These are phyloP conservation scores for Agroathelia rolfsii DNA, from an alignment of 1,284 basidiomycete species.

Conservation along the genomic window DNA sequence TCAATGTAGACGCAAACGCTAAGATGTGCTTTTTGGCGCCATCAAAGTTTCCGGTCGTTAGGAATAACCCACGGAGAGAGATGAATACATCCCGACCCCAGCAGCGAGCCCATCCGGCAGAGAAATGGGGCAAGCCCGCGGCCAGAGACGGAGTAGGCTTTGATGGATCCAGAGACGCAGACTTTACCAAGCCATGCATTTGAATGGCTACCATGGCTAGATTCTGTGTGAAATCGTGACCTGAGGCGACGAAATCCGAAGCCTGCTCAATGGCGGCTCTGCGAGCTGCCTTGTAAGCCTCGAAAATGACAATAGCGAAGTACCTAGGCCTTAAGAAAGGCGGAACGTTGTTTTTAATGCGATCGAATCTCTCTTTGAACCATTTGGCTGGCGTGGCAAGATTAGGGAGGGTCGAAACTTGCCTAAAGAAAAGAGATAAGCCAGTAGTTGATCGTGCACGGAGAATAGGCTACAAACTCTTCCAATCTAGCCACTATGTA, in stretches of 20 bases:
- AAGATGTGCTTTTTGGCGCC: constrained; percentile 83
- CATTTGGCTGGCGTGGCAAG: constrained; percentile 67
- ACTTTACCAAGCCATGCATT: constrained; percentile 85
- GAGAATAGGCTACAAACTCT: constrained; percentile 40
- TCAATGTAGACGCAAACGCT: constrained; percentile 78
- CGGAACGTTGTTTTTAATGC: constrained; percentile 64
- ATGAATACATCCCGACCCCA: constrained; percentile 99
- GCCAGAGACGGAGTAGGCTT: constrained; percentile 74
- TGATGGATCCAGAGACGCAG: constrained; percentile 73
- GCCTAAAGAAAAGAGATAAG: constrained; percentile 33
- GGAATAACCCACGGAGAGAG: constrained; percentile 82
- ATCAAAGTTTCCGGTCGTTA: constrained; percentile 84
- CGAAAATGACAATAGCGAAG: constrained; percentile 82
- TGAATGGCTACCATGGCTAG: constrained; percentile 82
- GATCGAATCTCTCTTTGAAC: constrained; percentile 78
- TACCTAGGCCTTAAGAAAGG: constrained; percentile 89
- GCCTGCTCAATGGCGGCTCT: constrained; percentile 74
- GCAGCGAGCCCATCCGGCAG: constrained; percentile 84
- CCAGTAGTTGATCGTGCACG: too few species aligned
- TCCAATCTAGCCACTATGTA: constrained; percentile 68
- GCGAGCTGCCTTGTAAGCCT: constrained; percentile 85
- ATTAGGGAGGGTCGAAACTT: constrained; percentile 55
- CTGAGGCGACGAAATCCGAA: constrained; percentile 75
- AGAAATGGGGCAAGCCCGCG: constrained; percentile 91
- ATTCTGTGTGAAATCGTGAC: constrained; percentile 84